Conservation (phyloP, 805 yeast genomes). For the Candida tallmaniae region DNA sequence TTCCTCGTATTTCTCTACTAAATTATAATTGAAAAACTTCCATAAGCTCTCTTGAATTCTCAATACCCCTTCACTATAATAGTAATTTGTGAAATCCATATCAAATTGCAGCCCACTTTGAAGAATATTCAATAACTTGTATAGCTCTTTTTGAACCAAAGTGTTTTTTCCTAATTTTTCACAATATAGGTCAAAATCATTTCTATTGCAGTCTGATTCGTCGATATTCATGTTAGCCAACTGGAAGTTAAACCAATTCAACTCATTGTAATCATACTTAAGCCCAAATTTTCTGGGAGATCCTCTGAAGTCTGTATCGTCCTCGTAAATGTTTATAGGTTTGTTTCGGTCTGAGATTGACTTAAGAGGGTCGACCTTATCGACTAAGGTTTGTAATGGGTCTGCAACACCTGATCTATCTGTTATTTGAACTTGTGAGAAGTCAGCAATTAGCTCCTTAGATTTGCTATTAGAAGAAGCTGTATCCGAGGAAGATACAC, state of each 20-base stretch:
- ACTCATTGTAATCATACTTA: conserved; percentile 28
- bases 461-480: background rate
- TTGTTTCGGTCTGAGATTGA: conserved; percentile 28
- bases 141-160: conserved; percentile 4
- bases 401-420: conserved; percentile 12
- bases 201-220: conserved; percentile 2
- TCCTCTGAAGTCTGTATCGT: conserved; percentile 22
- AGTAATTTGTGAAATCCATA: conserved; percentile 14
- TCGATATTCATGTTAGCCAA: conserved; percentile 16
- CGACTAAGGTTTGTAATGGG: conserved; percentile 31
- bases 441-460: conserved; percentile 15
- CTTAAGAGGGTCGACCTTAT: conserved; percentile 39
- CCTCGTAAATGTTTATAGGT: conserved; percentile 39
- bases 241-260: conserved; percentile 39
- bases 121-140: conserved; percentile 12
- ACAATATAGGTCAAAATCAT: conserved; percentile 6
- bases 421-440: conserved; percentile 27
- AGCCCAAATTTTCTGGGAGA: conserved; percentile 27
- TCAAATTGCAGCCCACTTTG: conserved; percentile 14
- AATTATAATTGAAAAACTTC: conserved; percentile 7
- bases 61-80: conserved; percentile 13
- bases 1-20: conserved; percentile 4
- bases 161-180: conserved; percentile 6
- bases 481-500: background rate
- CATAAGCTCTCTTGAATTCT: conserved; percentile 16